Conservation (phyloP, 2,329 filamentous ascomycete species). For the Aspergillus awamori region DNA sequence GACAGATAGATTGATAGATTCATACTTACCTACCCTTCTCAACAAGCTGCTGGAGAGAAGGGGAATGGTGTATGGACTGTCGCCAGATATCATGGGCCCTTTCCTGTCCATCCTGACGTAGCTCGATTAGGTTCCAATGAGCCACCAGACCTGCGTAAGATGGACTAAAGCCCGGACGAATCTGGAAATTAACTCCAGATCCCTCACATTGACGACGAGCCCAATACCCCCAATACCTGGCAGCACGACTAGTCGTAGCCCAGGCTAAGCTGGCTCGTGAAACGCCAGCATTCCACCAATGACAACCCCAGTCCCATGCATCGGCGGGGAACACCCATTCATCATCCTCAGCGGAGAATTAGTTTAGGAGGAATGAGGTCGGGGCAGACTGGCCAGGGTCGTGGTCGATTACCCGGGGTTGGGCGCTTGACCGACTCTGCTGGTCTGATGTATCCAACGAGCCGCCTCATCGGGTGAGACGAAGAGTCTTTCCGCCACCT, state of each 20-base stretch:
- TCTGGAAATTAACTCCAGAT: constrained; percentile 12
- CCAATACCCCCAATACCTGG: not conserved
- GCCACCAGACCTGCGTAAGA: not conserved
- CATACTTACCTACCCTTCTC: not conserved
- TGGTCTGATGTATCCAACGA: constrained; percentile 12
- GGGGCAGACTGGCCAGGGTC: constrained; percentile 6
- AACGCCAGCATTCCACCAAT: constrained; percentile 10
- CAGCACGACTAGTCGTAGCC: not conserved
- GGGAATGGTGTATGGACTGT: not conserved
- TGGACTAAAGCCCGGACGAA: not conserved
- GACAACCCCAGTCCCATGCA: not conserved
- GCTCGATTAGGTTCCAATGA: constrained; percentile 3
- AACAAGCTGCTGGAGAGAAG: too few relatives aligned
- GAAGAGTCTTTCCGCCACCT: not conserved
- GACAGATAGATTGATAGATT: too few relatives aligned
- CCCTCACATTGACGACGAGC: constrained; percentile 10
- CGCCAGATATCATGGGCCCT: not conserved
- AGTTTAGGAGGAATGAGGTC: not conserved
- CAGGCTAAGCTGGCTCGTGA: constrained; percentile 5
- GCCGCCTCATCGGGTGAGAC: constrained; percentile 7
- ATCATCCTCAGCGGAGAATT: constrained; percentile 16
- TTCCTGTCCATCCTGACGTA: constrained; percentile 1
- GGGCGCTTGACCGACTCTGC: constrained; percentile 14
- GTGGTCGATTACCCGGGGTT: constrained; percentile 12
- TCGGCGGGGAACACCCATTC: not conserved